Percentiles rank a stretch among this genome's conserved stretches.
Evolutionary conservation across 169 alveolate genomes (phyloP).

Genomic region (Eimeria sp.): DNA sequence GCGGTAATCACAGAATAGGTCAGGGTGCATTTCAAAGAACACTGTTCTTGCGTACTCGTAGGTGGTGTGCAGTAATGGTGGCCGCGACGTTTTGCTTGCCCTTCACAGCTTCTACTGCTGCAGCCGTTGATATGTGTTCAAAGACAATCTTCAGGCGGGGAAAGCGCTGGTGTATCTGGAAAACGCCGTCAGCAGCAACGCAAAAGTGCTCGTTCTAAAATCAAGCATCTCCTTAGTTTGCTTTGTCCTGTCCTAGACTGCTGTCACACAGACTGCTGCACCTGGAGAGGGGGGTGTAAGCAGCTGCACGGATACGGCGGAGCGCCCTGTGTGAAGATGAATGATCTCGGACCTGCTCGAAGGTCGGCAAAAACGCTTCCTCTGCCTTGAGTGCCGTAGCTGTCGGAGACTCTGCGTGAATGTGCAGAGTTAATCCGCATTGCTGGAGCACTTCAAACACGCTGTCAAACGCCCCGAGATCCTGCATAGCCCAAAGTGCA

Average conservation of each 20-base stretch:
- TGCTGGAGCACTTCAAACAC: slow-evolving; percentile 78
- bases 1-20: neutral
- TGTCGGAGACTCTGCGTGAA: slow-evolving; percentile 84
- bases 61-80: slow-evolving; percentile 85
- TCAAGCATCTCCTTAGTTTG: neutral
- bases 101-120: slow-evolving; percentile 81
- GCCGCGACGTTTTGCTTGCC: slow-evolving; percentile 79
- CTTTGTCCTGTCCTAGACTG: neutral
- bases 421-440: slow-evolving; percentile 81
- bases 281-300: neutral
- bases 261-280: neutral
- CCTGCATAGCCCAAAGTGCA: slow-evolving; percentile 43
- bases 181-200: neutral
- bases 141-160: slow-evolving; percentile 83
- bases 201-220: neutral
- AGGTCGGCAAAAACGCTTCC: slow-evolving; percentile 76
- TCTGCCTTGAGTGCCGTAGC: slow-evolving; percentile 83
- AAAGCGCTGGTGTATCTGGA: slow-evolving; percentile 63
- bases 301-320: neutral
- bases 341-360: slow-evolving; percentile 60
- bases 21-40: neutral
- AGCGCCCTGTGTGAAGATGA: neutral
- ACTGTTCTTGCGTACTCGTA: slow-evolving; percentile 57
- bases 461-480: slow-evolving; percentile 46
- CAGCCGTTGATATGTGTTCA: slow-evolving; percentile 85